Evolutionary conservation across 2,329 filamentous ascomycete species (phyloP), one percentile per base, ranked within the genome.

Genomic region (Aureobasidium lini): DNA sequence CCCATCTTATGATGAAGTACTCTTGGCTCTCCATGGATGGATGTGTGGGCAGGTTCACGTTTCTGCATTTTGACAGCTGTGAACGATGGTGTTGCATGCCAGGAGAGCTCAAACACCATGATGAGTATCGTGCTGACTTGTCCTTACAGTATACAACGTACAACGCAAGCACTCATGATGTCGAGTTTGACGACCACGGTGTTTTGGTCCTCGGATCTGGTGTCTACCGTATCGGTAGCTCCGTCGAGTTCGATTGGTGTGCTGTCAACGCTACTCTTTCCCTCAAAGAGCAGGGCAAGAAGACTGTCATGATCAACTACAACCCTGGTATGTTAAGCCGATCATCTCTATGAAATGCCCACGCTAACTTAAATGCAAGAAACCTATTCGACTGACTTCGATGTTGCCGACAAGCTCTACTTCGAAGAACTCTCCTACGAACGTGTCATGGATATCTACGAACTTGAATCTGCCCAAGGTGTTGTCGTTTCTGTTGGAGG

Each of bases 181-280:
- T 97, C 50, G 87, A 84, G 13, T 97, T 99, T 65, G 88, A 96
- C 65, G 93, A 97, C 72, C 88, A 95, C 66, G 92, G 93, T 63
- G 89, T 86, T 47, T 77, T 99, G 59, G 87, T 97, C 61, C 84
- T 99, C 13, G 94, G 94, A 62, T 93, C 88, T 71, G 94, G 94
- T 76, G 94, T 97, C 23, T 99, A 99, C 82, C 86, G 94, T 72
- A 99, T 97, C 71, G 94, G 94, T 69, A 93, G 88, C 77, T 96
- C 92, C 6, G 94, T 99, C 56, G 94, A 99, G 76, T 99, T 99
- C 71, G 93, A 99, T 76, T 97, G 93, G 93, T 97, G 93, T 73
- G 91, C 92, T 64, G 91, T 96, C 62, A 94, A 91, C 69, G 89
- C 91, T 64, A 92, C 91, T 10, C 82, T 90, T 63, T 89, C 90